These are phyloP conservation scores for Cryptosporidium parvum DNA, from an alignment of 169 alveolate genomes.

Conservation along the genomic window DNA sequence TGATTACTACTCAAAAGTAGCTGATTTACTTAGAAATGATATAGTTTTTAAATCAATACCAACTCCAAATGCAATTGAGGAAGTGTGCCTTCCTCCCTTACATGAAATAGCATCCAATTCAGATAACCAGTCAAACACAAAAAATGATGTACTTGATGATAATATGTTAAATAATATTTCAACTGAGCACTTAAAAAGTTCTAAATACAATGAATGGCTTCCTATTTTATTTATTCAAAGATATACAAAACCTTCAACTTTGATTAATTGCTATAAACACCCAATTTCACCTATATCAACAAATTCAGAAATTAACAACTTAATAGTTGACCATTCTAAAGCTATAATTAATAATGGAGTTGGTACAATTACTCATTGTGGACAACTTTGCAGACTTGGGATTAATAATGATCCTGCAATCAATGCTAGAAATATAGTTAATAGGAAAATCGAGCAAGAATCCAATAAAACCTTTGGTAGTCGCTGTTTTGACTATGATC, in stretches of 20 bases:
- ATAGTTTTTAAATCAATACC: slow-evolving; percentile 66
- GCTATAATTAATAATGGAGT: background rate
- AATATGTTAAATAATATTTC: background rate
- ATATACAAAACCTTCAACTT: slow-evolving; percentile 14
- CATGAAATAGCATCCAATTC: slow-evolving; percentile 2
- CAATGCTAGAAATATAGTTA: slow-evolving; percentile 39
- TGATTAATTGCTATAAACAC: background rate
- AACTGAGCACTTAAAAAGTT: slow-evolving; percentile 30
- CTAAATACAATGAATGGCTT: slow-evolving; percentile 74
- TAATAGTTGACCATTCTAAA: background rate
- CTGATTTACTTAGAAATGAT: slow-evolving; percentile 54
- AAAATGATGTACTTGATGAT: background rate
- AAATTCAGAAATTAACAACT: background rate
- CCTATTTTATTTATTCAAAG: slow-evolving; percentile 66
- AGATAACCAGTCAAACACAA: slow-evolving; percentile 3
- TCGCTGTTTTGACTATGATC: background rate
- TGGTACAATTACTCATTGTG: slow-evolving; percentile 62
- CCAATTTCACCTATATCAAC: background rate
- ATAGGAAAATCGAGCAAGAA: slow-evolving; percentile 1
- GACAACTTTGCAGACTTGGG: slow-evolving; percentile 71
- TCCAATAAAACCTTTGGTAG: background rate
- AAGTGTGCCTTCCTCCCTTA: slow-evolving; percentile 40
- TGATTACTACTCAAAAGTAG: slow-evolving; percentile 46
- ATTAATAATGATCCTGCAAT: slow-evolving; percentile 56
- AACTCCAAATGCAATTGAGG: slow-evolving; percentile 69